These are phyloP conservation scores for Margaritispora aquatica DNA, from an alignment of 495 filamentous ascomycete species.

Conservation along the genomic window DNA sequence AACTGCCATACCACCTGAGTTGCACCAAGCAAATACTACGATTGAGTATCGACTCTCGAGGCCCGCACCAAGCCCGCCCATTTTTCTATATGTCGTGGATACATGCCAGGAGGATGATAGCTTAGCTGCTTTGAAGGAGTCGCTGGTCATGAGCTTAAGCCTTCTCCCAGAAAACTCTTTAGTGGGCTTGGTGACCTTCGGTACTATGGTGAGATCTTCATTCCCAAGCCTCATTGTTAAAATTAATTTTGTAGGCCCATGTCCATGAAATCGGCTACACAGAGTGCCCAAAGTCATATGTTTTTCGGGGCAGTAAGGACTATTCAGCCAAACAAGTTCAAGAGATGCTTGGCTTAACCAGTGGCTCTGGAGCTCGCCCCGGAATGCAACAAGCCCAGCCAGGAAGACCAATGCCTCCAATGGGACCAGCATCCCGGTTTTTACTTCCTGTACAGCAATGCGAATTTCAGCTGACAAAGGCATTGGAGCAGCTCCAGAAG, in stretches of 20 bases:
- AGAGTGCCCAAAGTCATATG: slow-evolving; percentile 98
- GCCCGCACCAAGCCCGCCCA: slow-evolving; percentile 88
- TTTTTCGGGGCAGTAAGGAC: slow-evolving; percentile 97
- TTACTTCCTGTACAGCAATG: slow-evolving; percentile 91
- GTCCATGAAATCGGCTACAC: slow-evolving; percentile 98
- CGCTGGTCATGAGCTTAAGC: slow-evolving; percentile 93
- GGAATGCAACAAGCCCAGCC: slow-evolving; percentile 68
- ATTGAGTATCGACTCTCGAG: slow-evolving; percentile 95
- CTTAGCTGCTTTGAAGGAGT: slow-evolving; percentile 90
- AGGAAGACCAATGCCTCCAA: slow-evolving; percentile 63
- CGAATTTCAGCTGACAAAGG: slow-evolving; percentile 97
- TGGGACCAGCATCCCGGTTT: slow-evolving; percentile 83
- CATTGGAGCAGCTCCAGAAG: slow-evolving; percentile 92
- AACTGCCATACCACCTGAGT: slow-evolving; percentile 89
- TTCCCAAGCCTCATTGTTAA: background rate
- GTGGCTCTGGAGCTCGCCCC: slow-evolving; percentile 64
- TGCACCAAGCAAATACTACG: slow-evolving; percentile 89
- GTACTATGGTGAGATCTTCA: slow-evolving; percentile 73
- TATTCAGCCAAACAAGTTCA: slow-evolving; percentile 96
- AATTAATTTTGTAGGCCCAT: slow-evolving; percentile 57
- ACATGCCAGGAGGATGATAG: slow-evolving; percentile 99
- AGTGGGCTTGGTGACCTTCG: slow-evolving; percentile 92
- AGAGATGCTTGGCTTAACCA: slow-evolving; percentile 88
- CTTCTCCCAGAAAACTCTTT: slow-evolving; percentile 88
- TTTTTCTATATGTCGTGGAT: slow-evolving; percentile 97